Conservation (phyloP, 371 early-diverging fungal species). For the Mucor circinelloides region DNA sequence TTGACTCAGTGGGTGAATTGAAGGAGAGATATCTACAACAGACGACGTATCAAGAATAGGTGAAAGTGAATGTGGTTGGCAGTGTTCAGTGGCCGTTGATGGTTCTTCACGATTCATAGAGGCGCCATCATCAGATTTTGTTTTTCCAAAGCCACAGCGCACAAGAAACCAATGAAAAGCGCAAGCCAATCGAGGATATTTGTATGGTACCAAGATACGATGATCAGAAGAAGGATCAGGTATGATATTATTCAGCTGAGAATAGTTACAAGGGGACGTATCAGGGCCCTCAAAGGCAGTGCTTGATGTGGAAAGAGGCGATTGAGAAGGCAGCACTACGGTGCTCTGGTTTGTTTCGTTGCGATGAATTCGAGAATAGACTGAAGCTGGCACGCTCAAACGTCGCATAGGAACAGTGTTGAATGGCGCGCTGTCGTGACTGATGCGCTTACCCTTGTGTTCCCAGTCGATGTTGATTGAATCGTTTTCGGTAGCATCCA, state of each 20-base stretch:
- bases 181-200: conserved; percentile 4
- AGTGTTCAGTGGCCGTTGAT: not conserved
- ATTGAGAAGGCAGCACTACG: not conserved
- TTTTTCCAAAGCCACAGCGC: not conserved
- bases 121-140: not conserved
- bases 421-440: not conserved
- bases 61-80: not conserved
- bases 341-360: not conserved
- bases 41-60: not conserved
- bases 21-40: not conserved
- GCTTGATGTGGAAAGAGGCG: not conserved
- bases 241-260: not conserved
- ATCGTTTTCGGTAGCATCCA: not conserved
- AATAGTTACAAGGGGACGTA: not conserved
- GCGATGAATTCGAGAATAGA: not conserved
- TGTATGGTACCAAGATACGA: conserved; percentile 3
- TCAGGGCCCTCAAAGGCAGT: not conserved
- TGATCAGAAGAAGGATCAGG: not conserved
- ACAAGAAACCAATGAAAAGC: not conserved
- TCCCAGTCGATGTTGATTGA: not conserved
- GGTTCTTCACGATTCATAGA: not conserved
- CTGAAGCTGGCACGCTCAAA: not conserved
- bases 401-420: not conserved
- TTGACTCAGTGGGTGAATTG: not conserved
- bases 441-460: not conserved